These are phyloP conservation scores for Copromyces sp. DNA, from an alignment of 495 filamentous ascomycete species.

Conservation along the genomic window DNA sequence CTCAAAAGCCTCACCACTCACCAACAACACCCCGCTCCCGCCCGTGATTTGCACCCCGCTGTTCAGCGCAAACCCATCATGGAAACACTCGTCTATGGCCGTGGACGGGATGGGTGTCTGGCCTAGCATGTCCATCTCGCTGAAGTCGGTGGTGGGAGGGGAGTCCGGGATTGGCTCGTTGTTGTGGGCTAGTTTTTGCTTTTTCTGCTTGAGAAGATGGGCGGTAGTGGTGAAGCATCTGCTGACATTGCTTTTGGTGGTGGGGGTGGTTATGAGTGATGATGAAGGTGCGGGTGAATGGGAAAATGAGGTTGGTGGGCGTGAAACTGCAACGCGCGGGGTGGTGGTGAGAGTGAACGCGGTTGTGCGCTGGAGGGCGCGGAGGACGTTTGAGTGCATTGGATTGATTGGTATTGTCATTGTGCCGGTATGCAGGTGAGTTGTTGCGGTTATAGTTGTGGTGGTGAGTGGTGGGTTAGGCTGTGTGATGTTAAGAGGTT, in stretches of 20 bases:
- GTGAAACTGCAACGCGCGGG: neutral
- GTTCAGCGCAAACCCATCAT: conserved; percentile 72
- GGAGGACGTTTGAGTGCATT: neutral
- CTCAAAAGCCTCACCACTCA: conserved; percentile 74
- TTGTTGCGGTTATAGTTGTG: neutral
- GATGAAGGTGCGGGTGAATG: neutral
- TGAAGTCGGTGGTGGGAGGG: conserved; percentile 57
- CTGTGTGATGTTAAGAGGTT: neutral
- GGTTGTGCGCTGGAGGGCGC: neutral
- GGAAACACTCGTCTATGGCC: conserved; percentile 65
- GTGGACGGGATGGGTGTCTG: conserved; percentile 67
- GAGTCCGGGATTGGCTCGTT: conserved; percentile 11
- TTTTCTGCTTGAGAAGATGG: neutral
- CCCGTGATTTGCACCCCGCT: conserved; percentile 58
- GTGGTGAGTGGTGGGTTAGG: neutral
- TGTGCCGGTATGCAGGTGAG: neutral
- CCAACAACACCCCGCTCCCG: conserved; percentile 60
- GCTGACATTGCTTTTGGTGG: neutral
- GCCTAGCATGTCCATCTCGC: conserved; percentile 65
- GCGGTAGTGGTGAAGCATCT: neutral
- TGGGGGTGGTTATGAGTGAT: neutral
- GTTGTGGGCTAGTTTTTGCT: conserved; percentile 9
- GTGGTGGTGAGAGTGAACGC: neutral
- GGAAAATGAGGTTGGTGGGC: neutral
- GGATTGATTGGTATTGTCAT: conserved; percentile 4